Evolutionary conservation across 768 basidiomycete species (phyloP).

Genomic region (Kwoniella sp.): DNA sequence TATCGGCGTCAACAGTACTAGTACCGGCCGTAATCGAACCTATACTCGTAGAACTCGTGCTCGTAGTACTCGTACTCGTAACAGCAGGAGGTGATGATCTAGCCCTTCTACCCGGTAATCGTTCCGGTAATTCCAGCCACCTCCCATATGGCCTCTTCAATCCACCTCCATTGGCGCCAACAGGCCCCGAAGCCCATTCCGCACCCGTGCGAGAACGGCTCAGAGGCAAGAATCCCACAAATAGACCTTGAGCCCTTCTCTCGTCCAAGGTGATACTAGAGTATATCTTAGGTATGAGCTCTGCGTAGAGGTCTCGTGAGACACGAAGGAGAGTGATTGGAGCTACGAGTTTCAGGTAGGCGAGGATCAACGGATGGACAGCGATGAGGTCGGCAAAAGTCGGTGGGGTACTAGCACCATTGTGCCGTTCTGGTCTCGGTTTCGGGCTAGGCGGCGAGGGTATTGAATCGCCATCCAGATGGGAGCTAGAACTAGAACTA

Average conservation of each 20-base stretch:
- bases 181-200: too few relatives aligned
- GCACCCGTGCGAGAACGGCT: too few relatives aligned
- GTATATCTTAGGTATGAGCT: conserved; percentile 5
- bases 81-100: conserved; percentile 11
- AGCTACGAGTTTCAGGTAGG: neutral
- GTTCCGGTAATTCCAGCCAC: neutral
- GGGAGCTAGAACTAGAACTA: too few relatives aligned
- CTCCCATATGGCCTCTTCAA: conserved; percentile 1
- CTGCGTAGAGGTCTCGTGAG: neutral
- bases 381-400: neutral
- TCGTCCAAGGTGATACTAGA: neutral
- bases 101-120: neutral
- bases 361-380: conserved; percentile 14
- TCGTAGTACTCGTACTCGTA: neutral
- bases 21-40: too few relatives aligned
- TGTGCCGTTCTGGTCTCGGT: neutral
- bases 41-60: neutral
- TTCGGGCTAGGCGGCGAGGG: neutral
- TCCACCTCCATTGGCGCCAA: neutral
- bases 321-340: conserved; percentile 3
- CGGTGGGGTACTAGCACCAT: neutral
- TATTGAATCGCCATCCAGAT: too few relatives aligned
- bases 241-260: neutral
- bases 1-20: neutral
- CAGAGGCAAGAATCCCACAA: conserved; percentile 4